phyloP scores from a whole-genome alignment of 139 green algal species.

The Chlamydomonas sphaeroides region DNA sequence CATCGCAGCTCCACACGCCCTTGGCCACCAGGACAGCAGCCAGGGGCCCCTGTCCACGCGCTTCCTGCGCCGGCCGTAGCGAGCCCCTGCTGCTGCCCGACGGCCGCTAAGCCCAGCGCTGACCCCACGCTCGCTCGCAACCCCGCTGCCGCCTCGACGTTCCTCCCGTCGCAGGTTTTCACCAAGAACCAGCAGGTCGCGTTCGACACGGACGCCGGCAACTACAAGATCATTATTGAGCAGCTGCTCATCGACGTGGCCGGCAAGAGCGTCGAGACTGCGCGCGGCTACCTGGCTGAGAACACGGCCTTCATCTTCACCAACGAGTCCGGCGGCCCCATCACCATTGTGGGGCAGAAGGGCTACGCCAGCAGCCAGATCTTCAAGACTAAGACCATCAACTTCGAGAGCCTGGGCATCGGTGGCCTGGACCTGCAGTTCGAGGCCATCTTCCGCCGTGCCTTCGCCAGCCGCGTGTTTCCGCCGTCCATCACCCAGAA shows the following conservation, averaged over 20 bases:
- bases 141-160: background rate
- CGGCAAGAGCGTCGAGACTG: slow-evolving; percentile 38
- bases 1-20: no score
- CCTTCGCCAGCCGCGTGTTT: slow-evolving; percentile 96
- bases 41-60: no score
- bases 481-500: slow-evolving; percentile 86
- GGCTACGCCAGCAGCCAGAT: slow-evolving; percentile 82
- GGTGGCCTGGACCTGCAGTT: slow-evolving; percentile 97
- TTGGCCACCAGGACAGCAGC: no score
- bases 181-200: slow-evolving; percentile 79
- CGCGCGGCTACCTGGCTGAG: slow-evolving; percentile 58
- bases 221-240: slow-evolving; percentile 80
- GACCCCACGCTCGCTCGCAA: no score
- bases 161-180: slow-evolving; percentile 72
- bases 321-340: slow-evolving; percentile 62
- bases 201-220: slow-evolving; percentile 90
- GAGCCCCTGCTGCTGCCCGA: no score
- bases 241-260: slow-evolving; percentile 56
- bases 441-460: slow-evolving; percentile 96
- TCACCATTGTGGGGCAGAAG: slow-evolving; percentile 88
- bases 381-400: slow-evolving; percentile 96
- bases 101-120: no score
- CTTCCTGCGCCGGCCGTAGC: no score
- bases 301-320: slow-evolving; percentile 80
- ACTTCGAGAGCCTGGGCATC: slow-evolving; percentile 98